phyloP scores from a whole-genome alignment of 306 rosid genomes.

The Sicyos baderoa region DNA sequence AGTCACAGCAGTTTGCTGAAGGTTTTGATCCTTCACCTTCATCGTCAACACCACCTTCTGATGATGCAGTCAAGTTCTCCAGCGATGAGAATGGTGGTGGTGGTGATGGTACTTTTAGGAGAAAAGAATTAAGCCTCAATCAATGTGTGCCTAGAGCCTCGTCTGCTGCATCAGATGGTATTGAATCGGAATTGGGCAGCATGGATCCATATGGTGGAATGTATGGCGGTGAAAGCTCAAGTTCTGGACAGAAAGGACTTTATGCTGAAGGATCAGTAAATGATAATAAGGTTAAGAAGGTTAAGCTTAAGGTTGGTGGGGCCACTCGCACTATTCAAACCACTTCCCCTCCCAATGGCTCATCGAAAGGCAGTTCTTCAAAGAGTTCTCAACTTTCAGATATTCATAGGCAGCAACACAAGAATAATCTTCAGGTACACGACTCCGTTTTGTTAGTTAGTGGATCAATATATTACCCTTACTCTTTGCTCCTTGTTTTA shows the following conservation, averaged over 20 bases:
- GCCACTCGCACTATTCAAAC: conserved; percentile 68
- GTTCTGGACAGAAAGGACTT: conserved; percentile 44
- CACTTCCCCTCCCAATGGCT: conserved; percentile 56
- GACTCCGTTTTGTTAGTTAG: neutral
- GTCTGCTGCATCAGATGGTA: conserved; percentile 24
- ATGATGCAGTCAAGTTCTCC: conserved; percentile 60
- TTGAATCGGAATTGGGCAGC: conserved; percentile 13
- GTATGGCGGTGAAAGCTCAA: conserved; percentile 42
- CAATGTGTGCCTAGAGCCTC: conserved; percentile 43
- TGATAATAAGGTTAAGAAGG: conserved; percentile 67
- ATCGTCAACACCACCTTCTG: conserved; percentile 60
- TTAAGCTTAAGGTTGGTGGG: conserved; percentile 81
- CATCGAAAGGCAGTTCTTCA: conserved; percentile 36
- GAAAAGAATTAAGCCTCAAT: conserved; percentile 68
- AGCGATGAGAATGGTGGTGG: conserved; percentile 70
- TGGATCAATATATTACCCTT: neutral
- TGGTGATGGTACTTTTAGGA: conserved; percentile 43
- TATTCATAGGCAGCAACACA: conserved; percentile 40
- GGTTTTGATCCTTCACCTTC: conserved; percentile 43
- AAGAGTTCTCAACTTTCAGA: conserved; percentile 50
- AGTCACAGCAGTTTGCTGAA: conserved; percentile 53
- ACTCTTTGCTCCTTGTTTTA: too few species aligned
- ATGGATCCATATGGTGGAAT: conserved; percentile 29
- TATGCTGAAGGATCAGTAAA: conserved; percentile 46
- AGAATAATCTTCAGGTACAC: conserved; percentile 52